Base-by-base conservation (phyloP, 441 rosid species). In the Melastoma candidum region DNA sequence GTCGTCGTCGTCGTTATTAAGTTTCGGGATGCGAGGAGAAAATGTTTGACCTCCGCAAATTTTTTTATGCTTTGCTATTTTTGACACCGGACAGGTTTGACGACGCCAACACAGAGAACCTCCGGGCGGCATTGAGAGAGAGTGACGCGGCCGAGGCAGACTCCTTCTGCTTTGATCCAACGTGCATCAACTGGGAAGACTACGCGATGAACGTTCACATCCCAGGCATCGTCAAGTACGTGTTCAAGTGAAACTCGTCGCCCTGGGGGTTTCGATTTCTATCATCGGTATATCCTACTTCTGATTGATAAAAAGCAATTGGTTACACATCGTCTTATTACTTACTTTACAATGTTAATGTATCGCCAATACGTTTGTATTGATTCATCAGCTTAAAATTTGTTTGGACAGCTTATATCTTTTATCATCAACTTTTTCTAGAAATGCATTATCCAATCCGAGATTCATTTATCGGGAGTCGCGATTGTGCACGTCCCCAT, bases 61-160 rank as follows among this genome's bases (percentile, higher is more conserved):
- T 5, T 1, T 4, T 32, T 0, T 32, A 5, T 48, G 0, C 39
- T 1, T 29, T 2, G 12, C 8, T n/a, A 32, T 0, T 13, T 32
- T 32, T 26, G 60, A 32, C 7, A 8, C 8, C 41, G 41, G 41
- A 32, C 70, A 74, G 87, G 39, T 81, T 81, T 51, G 84, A 71
- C 48, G 79, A 81, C 62, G 56, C 61, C 12, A 78, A 81, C 54
- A 54, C 68, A 1, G 71, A 81, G 60, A 68, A 57, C 25, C 48
- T 78, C 58, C 57, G 78, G 57, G 8, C 53, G 3, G 48, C 13
- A 41, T 60, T 66, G n/a, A 54, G 49, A 12, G 65, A 67, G 39
- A 54, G 41, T 8, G 49, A 45, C 5, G 48, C 6, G 41, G 8
- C 52, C 0, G 79, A 74, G 29, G 7, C 11, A 0, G 64, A 63